Evolutionary conservation across 1,139 yeast species (phyloP).

Genomic region (Hemisphaericaspora xylofermentans): DNA sequence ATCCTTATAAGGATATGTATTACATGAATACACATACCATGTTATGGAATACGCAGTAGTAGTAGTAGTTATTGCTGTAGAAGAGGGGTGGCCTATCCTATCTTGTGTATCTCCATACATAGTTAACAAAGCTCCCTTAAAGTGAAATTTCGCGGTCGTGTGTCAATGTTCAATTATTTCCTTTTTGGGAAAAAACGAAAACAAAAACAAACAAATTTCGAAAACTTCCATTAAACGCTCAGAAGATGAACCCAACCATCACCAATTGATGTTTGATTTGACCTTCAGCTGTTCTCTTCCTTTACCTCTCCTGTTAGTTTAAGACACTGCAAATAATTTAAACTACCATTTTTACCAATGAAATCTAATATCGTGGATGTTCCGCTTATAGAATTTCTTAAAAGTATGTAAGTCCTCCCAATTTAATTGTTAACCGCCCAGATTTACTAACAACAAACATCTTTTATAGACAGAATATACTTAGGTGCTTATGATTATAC

Average conservation of each 20-base stretch:
- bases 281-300: not conserved
- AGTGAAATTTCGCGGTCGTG: too few relatives aligned
- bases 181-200: conserved; percentile 7
- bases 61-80: too few relatives aligned
- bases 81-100: too few relatives aligned
- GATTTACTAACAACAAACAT: conserved; percentile 11
- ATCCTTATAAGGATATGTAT: not conserved
- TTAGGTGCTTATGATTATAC: conserved; percentile 83
- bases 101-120: too few relatives aligned
- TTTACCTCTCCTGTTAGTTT: not conserved
- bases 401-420: conserved; percentile 36
- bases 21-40: conserved; percentile 2
- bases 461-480: conserved; percentile 68
- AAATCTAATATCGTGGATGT: conserved; percentile 17
- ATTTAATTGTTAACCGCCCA: too few relatives aligned
- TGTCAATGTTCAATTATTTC: conserved; percentile 1
- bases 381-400: conserved; percentile 47
- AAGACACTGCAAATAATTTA: too few relatives aligned
- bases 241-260: too few relatives aligned
- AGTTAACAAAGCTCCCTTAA: too few relatives aligned
- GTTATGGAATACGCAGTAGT: too few relatives aligned
- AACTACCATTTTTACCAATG: conserved; percentile 9
- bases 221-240: not conserved
- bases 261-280: not conserved
- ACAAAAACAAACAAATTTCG: conserved; percentile 1